Conservation (phyloP, 2,329 filamentous ascomycete species). For the Alternaria solani region DNA sequence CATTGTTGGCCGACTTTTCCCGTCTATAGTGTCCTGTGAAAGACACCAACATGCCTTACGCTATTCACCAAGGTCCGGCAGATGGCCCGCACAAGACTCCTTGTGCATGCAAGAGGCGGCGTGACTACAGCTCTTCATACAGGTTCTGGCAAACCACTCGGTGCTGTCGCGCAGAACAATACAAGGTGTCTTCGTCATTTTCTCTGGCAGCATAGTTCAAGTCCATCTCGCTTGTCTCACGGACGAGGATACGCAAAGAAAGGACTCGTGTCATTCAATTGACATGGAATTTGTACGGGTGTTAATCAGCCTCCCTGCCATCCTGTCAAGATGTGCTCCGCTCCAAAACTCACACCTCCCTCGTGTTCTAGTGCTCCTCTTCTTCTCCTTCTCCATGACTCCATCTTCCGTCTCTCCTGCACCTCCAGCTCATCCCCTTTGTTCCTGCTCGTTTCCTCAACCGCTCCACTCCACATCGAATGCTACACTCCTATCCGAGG, state of each 20-base stretch:
- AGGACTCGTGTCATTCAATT: conserved; percentile 8
- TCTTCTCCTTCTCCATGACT: neutral
- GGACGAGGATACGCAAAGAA: neutral
- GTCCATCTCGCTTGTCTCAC: neutral
- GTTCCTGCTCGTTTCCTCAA: neutral
- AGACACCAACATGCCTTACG: neutral
- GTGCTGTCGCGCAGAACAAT: neutral
- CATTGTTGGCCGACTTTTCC: neutral
- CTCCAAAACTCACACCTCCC: neutral
- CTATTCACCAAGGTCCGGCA: neutral
- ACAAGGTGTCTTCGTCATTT: neutral
- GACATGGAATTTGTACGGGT: conserved; percentile 7
- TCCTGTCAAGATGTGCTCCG: neutral
- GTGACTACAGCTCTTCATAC: neutral
- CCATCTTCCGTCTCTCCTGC: neutral
- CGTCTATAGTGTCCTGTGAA: neutral
- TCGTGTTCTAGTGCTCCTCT: neutral
- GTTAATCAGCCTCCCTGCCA: neutral
- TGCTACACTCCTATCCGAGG: conserved; percentile 13
- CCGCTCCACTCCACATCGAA: neutral
- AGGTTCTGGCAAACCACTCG: neutral
- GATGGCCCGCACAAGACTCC: neutral
- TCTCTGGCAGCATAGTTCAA: neutral
- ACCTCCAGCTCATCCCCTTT: neutral
- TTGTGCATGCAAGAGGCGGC: neutral